A percentile compares a stretch with the other conserved stretches of the same genome.
Evolutionary conservation across 2,329 filamentous ascomycete genomes (phyloP).

Genomic region (Cladosporium sp.): DNA sequence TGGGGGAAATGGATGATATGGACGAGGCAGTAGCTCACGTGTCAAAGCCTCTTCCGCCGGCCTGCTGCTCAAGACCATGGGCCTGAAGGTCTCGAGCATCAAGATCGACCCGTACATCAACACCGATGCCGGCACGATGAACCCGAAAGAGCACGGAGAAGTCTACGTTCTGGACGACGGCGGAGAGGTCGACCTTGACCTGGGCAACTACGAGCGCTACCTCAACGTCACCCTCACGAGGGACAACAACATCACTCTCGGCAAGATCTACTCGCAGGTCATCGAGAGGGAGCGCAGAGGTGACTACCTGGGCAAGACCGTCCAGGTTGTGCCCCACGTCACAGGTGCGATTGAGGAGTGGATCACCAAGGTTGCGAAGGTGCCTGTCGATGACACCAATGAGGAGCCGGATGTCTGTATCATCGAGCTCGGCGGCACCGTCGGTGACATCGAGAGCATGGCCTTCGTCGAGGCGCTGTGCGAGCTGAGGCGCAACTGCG

Average conservation of each 20-base stretch:
- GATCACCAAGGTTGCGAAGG: slow-evolving; percentile 78
- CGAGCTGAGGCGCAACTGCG: slow-evolving; percentile 66
- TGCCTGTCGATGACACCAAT: slow-evolving; percentile 78
- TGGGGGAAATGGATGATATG: slow-evolving; percentile 8
- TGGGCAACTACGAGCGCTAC: slow-evolving; percentile 75
- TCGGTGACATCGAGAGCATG: slow-evolving; percentile 78
- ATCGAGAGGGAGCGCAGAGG: slow-evolving; percentile 66
- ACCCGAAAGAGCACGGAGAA: slow-evolving; percentile 73
- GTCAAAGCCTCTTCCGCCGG: slow-evolving; percentile 61
- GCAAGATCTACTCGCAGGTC: slow-evolving; percentile 89
- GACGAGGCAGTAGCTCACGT: slow-evolving; percentile 14
- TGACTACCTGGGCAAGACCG: slow-evolving; percentile 84
- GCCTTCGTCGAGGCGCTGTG: slow-evolving; percentile 84
- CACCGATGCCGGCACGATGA: slow-evolving; percentile 69
- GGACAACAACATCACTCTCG: slow-evolving; percentile 95
- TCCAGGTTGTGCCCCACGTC: slow-evolving; percentile 86
- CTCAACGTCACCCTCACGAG: slow-evolving; percentile 73
- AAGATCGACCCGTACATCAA: slow-evolving; percentile 71
- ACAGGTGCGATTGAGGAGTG: slow-evolving; percentile 89
- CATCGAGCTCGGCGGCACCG: slow-evolving; percentile 63
- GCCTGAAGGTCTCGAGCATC: slow-evolving; percentile 65
- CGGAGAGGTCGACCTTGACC: slow-evolving; percentile 68
- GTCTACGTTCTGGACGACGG: slow-evolving; percentile 82
- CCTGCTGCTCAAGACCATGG: slow-evolving; percentile 71
- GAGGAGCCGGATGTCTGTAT: slow-evolving; percentile 89